A percentile compares a stretch with the other conserved stretches of the same genome.
phyloP scores from a whole-genome alignment of 2,329 filamentous ascomycete genomes.

The Lecanosticta acicola region DNA sequence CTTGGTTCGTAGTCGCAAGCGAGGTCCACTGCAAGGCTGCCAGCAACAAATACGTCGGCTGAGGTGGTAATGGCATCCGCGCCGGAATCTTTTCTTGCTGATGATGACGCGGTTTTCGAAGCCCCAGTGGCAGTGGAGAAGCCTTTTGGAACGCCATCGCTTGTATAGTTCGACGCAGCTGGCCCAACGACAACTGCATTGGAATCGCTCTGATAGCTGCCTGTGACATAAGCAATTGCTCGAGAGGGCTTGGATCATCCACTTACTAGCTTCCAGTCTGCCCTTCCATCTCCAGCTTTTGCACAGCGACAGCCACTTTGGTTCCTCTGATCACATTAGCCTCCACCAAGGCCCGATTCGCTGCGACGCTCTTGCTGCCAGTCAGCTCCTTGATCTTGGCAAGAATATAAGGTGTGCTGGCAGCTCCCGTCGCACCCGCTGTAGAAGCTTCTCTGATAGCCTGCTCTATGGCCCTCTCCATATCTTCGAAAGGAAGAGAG shows the following conservation, averaged over 20 bases:
- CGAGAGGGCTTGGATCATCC: not conserved
- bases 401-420: slow-evolving; percentile 81
- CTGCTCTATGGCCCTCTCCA: slow-evolving; percentile 62
- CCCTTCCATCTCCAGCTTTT: slow-evolving; percentile 45
- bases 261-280: slow-evolving; percentile 14
- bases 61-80: slow-evolving; percentile 1
- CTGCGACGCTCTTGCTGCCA: slow-evolving; percentile 61
- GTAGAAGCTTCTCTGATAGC: slow-evolving; percentile 61
- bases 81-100: not conserved
- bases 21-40: slow-evolving; percentile 63
- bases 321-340: slow-evolving; percentile 62
- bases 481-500: slow-evolving; percentile 64
- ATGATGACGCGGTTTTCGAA: not conserved
- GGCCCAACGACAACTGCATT: slow-evolving; percentile 9
- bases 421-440: slow-evolving; percentile 63
- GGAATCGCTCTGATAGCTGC: not conserved
- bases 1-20: slow-evolving; percentile 20
- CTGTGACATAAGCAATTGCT: not conserved
- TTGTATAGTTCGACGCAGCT: slow-evolving; percentile 13
- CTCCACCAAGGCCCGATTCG: slow-evolving; percentile 67
- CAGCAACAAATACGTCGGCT: slow-evolving; percentile 75
- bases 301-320: slow-evolving; percentile 58
- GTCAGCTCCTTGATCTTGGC: slow-evolving; percentile 73
- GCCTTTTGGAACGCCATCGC: slow-evolving; percentile 12
- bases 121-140: not conserved